Evolutionary conservation across 768 basidiomycete genomes (phyloP).

Genomic region (Boletus edulis): DNA sequence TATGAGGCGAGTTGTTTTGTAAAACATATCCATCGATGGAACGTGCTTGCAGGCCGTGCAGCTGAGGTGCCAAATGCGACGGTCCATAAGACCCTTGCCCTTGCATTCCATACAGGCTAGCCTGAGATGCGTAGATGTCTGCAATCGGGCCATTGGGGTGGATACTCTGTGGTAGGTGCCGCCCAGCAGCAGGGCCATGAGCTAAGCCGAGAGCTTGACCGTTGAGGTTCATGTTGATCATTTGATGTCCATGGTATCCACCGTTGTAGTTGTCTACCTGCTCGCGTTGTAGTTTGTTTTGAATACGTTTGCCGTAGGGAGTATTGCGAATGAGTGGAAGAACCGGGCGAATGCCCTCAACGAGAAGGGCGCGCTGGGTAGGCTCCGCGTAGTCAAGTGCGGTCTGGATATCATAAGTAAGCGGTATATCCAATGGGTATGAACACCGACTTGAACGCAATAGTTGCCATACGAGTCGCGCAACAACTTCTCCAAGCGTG

Average conservation of each 20-base stretch:
- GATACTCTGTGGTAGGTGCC: conserved; percentile 55
- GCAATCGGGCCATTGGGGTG: conserved; percentile 53
- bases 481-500: conserved; percentile 90
- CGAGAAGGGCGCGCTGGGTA: conserved; percentile 85
- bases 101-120: conserved; percentile 59
- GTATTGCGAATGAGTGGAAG: conserved; percentile 98
- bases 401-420: conserved; percentile 53
- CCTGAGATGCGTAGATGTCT: conserved; percentile 65
- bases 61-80: conserved; percentile 46
- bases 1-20: conserved; percentile 69
- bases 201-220: conserved; percentile 53
- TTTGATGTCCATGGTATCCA: conserved; percentile 59
- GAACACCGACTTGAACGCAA: conserved; percentile 72
- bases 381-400: conserved; percentile 97
- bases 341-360: conserved; percentile 98
- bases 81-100: conserved; percentile 59
- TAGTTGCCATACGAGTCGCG: conserved; percentile 97
- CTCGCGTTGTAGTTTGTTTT: conserved; percentile 96
- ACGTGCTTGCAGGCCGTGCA: conserved; percentile 65
- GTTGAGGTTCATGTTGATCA: conserved; percentile 54
- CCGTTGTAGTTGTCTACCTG: conserved; percentile 67
- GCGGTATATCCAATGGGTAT: background rate
- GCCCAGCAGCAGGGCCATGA: conserved; percentile 41
- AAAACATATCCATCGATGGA: conserved; percentile 81
- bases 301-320: conserved; percentile 98